Evolutionary conservation across 2,329 filamentous ascomycete genomes (phyloP).

Genomic region (Colletotrichum somersetense): DNA sequence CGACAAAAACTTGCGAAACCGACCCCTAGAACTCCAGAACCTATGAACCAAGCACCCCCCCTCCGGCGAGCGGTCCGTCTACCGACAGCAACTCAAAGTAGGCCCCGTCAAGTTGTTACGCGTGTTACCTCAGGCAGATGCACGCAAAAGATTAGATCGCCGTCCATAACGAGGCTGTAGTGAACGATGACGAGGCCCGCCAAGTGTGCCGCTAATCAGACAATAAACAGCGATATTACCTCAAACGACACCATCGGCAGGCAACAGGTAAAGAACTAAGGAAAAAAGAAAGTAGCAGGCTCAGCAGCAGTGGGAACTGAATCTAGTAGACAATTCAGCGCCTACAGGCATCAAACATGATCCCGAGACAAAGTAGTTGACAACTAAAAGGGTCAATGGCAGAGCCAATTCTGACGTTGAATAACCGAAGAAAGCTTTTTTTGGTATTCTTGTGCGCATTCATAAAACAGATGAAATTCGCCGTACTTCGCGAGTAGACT

Average conservation of each 20-base stretch:
- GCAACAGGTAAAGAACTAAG: constrained; percentile 5
- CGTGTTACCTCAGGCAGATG: constrained; percentile 29
- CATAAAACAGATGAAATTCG: constrained; percentile 14
- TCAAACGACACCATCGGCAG: neutral
- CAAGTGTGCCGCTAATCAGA: constrained; percentile 8
- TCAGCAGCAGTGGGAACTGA: constrained; percentile 1
- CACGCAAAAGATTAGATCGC: constrained; percentile 32
- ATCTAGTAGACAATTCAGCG: neutral
- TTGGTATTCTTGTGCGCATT: constrained; percentile 24
- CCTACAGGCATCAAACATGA: neutral
- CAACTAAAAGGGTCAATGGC: neutral
- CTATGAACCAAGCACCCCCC: constrained; percentile 22
- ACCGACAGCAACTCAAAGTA: constrained; percentile 13
- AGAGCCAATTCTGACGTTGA: neutral
- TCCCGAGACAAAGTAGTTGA: neutral
- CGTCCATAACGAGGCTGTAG: constrained; percentile 22
- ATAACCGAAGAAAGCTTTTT: constrained; percentile 11
- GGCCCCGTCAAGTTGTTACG: constrained; percentile 16
- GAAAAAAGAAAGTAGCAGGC: constrained; percentile 23
- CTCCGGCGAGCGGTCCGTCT: constrained; percentile 12
- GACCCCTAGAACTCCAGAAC: constrained; percentile 36
- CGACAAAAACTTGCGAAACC: constrained; percentile 33
- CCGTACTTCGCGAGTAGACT: constrained; percentile 16
- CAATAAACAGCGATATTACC: constrained; percentile 2
- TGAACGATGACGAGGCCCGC: constrained; percentile 9